A percentile compares a stretch with the other conserved stretches of the same genome.
These are phyloP conservation scores for Cercophora sp. DNA, from an alignment of 495 filamentous ascomycete species.

Conservation along the genomic window DNA sequence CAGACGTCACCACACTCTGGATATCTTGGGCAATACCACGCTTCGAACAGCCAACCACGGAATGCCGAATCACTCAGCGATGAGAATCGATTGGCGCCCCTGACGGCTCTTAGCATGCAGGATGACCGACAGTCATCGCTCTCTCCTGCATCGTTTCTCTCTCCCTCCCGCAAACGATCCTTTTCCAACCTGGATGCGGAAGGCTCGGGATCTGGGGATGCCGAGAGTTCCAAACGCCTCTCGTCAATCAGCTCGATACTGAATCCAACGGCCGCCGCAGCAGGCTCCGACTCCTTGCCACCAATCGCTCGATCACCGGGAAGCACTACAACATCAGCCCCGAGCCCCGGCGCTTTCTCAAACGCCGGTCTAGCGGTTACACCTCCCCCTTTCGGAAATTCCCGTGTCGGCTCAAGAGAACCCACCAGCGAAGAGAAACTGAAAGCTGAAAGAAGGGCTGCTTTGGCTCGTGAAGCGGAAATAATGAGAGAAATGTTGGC, in stretches of 20 bases:
- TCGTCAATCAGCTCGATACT: constrained; percentile 80
- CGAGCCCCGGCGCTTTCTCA: constrained; percentile 34
- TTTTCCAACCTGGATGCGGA: constrained; percentile 56
- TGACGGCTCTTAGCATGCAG: constrained; percentile 40
- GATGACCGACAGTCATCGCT: constrained; percentile 46
- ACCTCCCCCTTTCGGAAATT: constrained; percentile 24
- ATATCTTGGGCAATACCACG: constrained; percentile 45
- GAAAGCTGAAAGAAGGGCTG: constrained; percentile 60
- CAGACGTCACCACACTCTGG: constrained; percentile 34
- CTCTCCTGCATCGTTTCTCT: constrained; percentile 50
- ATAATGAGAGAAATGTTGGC: constrained; percentile 69
- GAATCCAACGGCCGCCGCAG: constrained; percentile 50
- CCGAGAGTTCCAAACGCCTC: constrained; percentile 52
- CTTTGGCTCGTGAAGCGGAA: constrained; percentile 70
- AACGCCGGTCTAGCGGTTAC: constrained; percentile 20
- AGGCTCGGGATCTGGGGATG: constrained; percentile 21
- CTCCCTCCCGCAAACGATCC: constrained; percentile 60
- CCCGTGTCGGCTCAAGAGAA: constrained; percentile 29
- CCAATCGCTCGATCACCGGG: constrained; percentile 34
- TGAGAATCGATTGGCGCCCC: constrained; percentile 53
- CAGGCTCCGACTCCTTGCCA: constrained; percentile 20
- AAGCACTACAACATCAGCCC: constrained; percentile 27
- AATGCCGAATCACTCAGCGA: constrained; percentile 43
- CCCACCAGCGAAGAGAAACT: constrained; percentile 49
- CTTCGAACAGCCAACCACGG: constrained; percentile 30